Evolutionary conservation across 371 early-diverging fungal genomes (phyloP), one percentile per base, ranked within the genome.

Genomic region (Rhizopus arrhizus): DNA sequence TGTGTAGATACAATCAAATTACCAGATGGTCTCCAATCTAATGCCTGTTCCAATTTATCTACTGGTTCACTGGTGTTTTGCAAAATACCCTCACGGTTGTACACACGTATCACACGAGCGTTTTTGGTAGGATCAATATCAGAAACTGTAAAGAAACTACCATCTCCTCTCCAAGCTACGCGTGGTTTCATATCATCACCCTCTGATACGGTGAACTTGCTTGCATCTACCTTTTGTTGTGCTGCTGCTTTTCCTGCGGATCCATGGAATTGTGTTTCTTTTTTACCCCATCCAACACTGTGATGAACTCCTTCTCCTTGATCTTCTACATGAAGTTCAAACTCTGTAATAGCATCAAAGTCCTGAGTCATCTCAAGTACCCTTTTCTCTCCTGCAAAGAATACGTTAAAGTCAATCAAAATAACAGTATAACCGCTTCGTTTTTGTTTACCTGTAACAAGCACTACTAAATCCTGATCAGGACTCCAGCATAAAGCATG

Each of bases 181-280:
- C 91, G 85, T n/a, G 92, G 85, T 2, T 56, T 57, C 1, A 60
- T 47, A 72, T 93, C 95, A 59, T 98, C 98, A 57, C 91, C 88
- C 0, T 75, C 72, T 4, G 91, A 88, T n/a, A 69, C 64, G 16
- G 77, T 78, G 50, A 78, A 81, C 68, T 72, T 70, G 11, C 74
- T 74, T 5, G 79, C 65, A 56, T 85, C 84, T 2, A 83, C 73
- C 53, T 81, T 84, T 62, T 66, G 73, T 48, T 74, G 77, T 8
- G 81, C 94, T 6, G 92, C 92, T 47, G 73, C 77, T 69, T 95
- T 97, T 55, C 95, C 96, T 31, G 78, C 92, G 13, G 87, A 85
- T 41, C 98, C 98, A 66, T 97, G 97, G 68, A 97, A 98, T 70
- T 98, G 98, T 7, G 98, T 98, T 68, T 95, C 97, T 59, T 94